Conservation (phyloP, 176 grass and related monocot species). For the Aegilops tauschii region DNA sequence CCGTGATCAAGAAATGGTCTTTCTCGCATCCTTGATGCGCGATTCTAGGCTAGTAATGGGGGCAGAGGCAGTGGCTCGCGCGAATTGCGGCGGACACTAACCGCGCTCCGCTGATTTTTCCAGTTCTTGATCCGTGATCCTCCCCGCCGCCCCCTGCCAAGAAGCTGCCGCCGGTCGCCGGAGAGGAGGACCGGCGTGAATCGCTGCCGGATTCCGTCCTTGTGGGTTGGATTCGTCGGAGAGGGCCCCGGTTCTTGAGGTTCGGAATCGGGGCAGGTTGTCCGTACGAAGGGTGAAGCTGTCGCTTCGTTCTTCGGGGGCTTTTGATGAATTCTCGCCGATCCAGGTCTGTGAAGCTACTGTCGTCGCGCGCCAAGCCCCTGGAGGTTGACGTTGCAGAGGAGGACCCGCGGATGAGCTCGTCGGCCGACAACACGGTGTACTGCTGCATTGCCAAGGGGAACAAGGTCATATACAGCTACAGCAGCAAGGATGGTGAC, state of each 20-base stretch:
- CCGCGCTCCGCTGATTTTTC: background rate
- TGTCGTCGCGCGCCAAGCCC: conserved; percentile 46
- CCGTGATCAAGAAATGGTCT: background rate
- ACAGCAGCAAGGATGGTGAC: conserved; percentile 56
- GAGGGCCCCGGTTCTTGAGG: background rate
- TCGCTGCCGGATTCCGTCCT: background rate
- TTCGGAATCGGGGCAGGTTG: background rate
- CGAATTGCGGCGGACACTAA: background rate
- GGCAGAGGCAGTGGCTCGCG: background rate
- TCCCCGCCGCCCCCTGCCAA: background rate
- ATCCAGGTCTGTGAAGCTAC: conserved; percentile 68
- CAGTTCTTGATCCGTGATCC: conserved; percentile 32
- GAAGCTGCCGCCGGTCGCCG: background rate
- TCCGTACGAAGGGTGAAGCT: background rate
- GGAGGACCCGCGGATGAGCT: conserved; percentile 62
- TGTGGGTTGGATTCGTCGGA: background rate
- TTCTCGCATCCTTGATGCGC: background rate
- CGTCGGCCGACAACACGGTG: conserved; percentile 68
- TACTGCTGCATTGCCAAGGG: conserved; percentile 90
- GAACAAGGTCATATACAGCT: conserved; percentile 58
- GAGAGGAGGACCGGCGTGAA: background rate
- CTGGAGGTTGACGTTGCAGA: conserved; percentile 66
- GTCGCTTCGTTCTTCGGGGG: background rate
- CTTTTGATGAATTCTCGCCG: conserved; percentile 85
- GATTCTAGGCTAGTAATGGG: background rate